A percentile compares a stretch with the other conserved stretches of the same genome.
Evolutionary conservation across 2,329 filamentous ascomycete species (phyloP).

Genomic region (Aspergillus pseudoviridinutans): DNA sequence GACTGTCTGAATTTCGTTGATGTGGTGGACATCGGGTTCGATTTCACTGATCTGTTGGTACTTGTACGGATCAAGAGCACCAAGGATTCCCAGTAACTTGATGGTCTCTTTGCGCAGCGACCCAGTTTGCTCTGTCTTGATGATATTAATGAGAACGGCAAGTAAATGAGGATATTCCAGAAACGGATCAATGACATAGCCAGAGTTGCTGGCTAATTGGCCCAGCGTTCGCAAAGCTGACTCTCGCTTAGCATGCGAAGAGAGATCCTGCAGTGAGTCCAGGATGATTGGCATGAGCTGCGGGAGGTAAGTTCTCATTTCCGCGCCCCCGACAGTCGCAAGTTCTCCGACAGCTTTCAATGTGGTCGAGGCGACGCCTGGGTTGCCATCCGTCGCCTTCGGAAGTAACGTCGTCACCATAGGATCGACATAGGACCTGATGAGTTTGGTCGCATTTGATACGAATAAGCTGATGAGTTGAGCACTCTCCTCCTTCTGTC

Average conservation of each 20-base stretch:
- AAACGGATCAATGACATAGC: slow-evolving; percentile 96
- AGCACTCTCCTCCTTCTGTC: slow-evolving; percentile 95
- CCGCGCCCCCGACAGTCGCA: slow-evolving; percentile 86
- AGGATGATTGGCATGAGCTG: slow-evolving; percentile 93
- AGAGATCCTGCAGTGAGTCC: slow-evolving; percentile 88
- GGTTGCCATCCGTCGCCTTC: slow-evolving; percentile 79
- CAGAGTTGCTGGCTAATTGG: slow-evolving; percentile 90
- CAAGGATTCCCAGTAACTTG: slow-evolving; percentile 91
- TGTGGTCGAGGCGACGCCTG: slow-evolving; percentile 90
- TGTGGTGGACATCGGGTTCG: slow-evolving; percentile 73
- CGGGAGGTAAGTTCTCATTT: slow-evolving; percentile 89
- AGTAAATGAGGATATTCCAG: slow-evolving; percentile 91
- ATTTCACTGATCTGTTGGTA: slow-evolving; percentile 90
- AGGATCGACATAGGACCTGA: slow-evolving; percentile 94
- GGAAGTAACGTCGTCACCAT: slow-evolving; percentile 94
- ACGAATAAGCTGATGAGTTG: slow-evolving; percentile 89
- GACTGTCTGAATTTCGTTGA: slow-evolving; percentile 62
- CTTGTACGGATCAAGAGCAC: slow-evolving; percentile 92
- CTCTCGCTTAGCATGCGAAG: slow-evolving; percentile 83
- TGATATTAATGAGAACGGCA: slow-evolving; percentile 88
- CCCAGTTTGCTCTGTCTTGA: slow-evolving; percentile 85
- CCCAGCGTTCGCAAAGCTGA: slow-evolving; percentile 86
- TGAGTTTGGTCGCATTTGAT: slow-evolving; percentile 84
- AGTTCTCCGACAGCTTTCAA: slow-evolving; percentile 91
- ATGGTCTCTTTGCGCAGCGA: slow-evolving; percentile 89